Evolutionary conservation across 495 filamentous ascomycete species (phyloP).

Genomic region (Cudoniella acicularis): DNA sequence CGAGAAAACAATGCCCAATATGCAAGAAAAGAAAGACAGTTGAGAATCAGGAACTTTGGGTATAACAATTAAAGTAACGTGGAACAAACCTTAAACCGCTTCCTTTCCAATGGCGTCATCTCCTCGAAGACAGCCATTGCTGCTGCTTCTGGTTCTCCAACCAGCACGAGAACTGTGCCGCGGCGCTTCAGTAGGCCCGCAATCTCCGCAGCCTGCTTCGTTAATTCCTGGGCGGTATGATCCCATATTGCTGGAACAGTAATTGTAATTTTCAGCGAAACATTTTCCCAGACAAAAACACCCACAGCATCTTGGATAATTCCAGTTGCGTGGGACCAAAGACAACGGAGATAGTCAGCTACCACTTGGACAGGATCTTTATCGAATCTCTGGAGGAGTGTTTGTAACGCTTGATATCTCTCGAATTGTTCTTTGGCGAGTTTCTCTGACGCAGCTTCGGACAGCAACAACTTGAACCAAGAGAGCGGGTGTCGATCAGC

Average conservation of each 20-base stretch:
- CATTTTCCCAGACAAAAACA: neutral
- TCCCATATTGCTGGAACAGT: constrained; percentile 6
- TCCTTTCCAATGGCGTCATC: too few relatives aligned
- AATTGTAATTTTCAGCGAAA: neutral
- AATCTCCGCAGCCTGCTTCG: neutral
- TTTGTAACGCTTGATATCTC: neutral
- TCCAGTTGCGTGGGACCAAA: neutral
- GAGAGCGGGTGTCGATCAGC: neutral
- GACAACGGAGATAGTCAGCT: neutral
- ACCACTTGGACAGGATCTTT: neutral
- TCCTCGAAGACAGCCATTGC: neutral
- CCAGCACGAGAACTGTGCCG: neutral
- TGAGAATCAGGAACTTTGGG: too few relatives aligned
- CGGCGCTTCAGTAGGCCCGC: neutral
- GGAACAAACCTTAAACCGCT: too few relatives aligned
- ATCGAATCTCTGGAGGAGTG: neutral
- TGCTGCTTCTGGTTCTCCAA: constrained; percentile 2
- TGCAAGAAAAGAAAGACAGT: too few relatives aligned
- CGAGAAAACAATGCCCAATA: too few relatives aligned
- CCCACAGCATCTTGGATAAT: neutral
- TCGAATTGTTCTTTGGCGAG: neutral
- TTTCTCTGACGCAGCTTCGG: neutral
- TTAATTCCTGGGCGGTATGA: neutral
- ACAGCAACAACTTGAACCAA: neutral
- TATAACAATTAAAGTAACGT: too few relatives aligned